Evolutionary conservation across 83 land plant genomes (phyloP).

Genomic region (Larix sibirica): DNA sequence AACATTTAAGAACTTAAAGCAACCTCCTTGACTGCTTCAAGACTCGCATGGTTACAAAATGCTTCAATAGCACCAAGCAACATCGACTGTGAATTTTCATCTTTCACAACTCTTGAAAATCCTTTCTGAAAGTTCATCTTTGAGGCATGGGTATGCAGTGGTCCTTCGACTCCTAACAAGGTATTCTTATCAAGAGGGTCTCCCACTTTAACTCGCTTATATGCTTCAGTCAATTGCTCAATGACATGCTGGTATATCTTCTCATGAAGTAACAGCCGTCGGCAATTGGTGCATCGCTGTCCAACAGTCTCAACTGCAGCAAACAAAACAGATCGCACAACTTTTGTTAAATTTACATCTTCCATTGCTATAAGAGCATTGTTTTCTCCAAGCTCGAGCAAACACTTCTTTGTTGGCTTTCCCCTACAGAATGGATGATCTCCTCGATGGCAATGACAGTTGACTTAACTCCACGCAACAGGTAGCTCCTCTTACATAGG

Average conservation of each 20-base stretch:
- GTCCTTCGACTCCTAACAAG: slow-evolving; percentile 50
- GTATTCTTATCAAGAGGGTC: slow-evolving; percentile 80
- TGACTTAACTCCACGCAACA: too few relatives aligned
- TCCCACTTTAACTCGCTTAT: slow-evolving; percentile 82
- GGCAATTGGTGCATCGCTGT: slow-evolving; percentile 88
- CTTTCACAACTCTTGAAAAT: slow-evolving; percentile 36
- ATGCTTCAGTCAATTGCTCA: slow-evolving; percentile 61
- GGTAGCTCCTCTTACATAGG: too few relatives aligned
- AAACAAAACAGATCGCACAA: slow-evolving; percentile 82
- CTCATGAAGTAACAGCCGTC: slow-evolving; percentile 84
- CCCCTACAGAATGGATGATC: too few relatives aligned
- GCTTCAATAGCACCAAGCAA: slow-evolving; percentile 72
- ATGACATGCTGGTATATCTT: slow-evolving; percentile 62
- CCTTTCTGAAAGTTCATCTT: slow-evolving; percentile 66
- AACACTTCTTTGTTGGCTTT: slow-evolving; percentile 39
- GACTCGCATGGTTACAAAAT: slow-evolving; percentile 46
- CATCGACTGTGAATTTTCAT: slow-evolving; percentile 55
- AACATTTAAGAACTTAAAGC: slow-evolving; percentile 62
- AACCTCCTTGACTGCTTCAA: slow-evolving; percentile 73
- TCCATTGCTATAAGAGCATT: slow-evolving; percentile 79
- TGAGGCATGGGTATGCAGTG: slow-evolving; percentile 71
- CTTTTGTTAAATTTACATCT: slow-evolving; percentile 76
- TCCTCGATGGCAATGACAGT: too few relatives aligned
- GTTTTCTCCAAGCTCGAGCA: slow-evolving; percentile 58
- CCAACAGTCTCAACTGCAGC: slow-evolving; percentile 92